Percentiles rank a stretch among this genome's conserved stretches.
Evolutionary conservation across 148 eudicot genomes (phyloP).

Genomic region (Chenopodium quinoa): DNA sequence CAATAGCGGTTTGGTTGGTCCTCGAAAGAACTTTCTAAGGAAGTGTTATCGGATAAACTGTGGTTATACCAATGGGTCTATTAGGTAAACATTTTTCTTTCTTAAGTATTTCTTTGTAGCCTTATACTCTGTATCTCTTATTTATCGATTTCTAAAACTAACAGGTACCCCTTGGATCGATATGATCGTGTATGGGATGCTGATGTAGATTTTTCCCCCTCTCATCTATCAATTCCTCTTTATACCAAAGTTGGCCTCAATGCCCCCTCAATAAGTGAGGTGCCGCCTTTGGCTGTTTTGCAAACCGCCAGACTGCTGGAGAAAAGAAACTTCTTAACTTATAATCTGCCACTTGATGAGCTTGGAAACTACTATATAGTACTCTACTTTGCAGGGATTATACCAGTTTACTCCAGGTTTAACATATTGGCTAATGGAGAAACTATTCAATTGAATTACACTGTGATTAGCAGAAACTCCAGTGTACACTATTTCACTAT

Average conservation of each 20-base stretch:
- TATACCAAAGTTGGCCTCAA: slow-evolving; percentile 28
- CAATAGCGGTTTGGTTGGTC: slow-evolving; percentile 36
- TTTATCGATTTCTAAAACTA: not conserved
- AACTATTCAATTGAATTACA: slow-evolving; percentile 51
- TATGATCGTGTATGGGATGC: slow-evolving; percentile 79
- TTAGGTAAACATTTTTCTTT: slow-evolving; percentile 39
- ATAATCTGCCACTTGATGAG: slow-evolving; percentile 46
- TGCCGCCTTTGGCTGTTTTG: slow-evolving; percentile 54
- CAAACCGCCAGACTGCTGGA: slow-evolving; percentile 68
- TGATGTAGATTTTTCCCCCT: slow-evolving; percentile 60
- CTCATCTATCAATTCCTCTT: slow-evolving; percentile 49
- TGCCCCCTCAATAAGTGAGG: slow-evolving; percentile 38
- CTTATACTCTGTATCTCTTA: not conserved
- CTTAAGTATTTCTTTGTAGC: not conserved
- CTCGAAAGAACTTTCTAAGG: slow-evolving; percentile 44
- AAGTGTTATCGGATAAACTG: slow-evolving; percentile 62
- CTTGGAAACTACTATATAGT: slow-evolving; percentile 56
- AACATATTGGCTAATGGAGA: slow-evolving; percentile 60
- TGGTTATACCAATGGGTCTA: slow-evolving; percentile 52
- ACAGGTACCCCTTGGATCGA: slow-evolving; percentile 68
- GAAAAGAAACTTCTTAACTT: slow-evolving; percentile 41
- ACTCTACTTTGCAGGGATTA: slow-evolving; percentile 74
- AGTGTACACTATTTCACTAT: slow-evolving; percentile 35
- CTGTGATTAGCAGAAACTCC: slow-evolving; percentile 38
- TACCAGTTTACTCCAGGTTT: slow-evolving; percentile 52